Evolutionary conservation across 2,329 filamentous ascomycete species (phyloP).

Genomic region (Colletotrichum sp.): DNA sequence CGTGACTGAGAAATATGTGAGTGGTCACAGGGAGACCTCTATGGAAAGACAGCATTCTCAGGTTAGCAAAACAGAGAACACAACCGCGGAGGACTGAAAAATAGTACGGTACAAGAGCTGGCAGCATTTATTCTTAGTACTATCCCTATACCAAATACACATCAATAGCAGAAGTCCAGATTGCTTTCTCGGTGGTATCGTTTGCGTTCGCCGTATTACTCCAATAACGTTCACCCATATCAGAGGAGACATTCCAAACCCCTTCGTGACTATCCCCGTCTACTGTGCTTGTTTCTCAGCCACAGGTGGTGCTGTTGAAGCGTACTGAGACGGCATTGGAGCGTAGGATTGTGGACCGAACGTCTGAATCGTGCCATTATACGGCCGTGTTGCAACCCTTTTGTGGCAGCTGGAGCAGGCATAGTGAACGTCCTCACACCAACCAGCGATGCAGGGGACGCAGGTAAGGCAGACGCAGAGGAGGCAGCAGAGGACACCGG

Average conservation of each 20-base stretch:
- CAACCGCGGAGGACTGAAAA: too few relatives aligned
- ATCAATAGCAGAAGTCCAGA: background rate
- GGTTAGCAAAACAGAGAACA: background rate
- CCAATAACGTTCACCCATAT: background rate
- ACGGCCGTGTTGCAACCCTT: slow-evolving; percentile 28
- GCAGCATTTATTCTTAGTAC: background rate
- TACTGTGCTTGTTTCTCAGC: background rate
- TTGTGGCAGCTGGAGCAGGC: slow-evolving; percentile 33
- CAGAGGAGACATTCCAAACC: background rate
- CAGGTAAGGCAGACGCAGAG: slow-evolving; percentile 35
- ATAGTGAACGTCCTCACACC: slow-evolving; percentile 35
- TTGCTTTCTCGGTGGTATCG: background rate
- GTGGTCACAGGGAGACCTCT: too few relatives aligned
- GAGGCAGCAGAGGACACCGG: slow-evolving; percentile 33
- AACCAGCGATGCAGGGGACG: slow-evolving; percentile 33
- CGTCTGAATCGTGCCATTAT: slow-evolving; percentile 25
- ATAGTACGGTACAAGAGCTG: too few relatives aligned
- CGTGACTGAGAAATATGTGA: too few relatives aligned
- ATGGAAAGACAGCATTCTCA: too few relatives aligned
- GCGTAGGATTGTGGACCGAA: slow-evolving; percentile 21
- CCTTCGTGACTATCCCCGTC: background rate
- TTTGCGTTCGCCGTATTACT: background rate
- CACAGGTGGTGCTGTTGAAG: background rate
- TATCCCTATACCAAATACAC: background rate
- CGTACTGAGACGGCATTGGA: background rate